Evolutionary conservation across 2,329 filamentous ascomycete species (phyloP).

Genomic region (Fusarium sterilihyphosum): DNA sequence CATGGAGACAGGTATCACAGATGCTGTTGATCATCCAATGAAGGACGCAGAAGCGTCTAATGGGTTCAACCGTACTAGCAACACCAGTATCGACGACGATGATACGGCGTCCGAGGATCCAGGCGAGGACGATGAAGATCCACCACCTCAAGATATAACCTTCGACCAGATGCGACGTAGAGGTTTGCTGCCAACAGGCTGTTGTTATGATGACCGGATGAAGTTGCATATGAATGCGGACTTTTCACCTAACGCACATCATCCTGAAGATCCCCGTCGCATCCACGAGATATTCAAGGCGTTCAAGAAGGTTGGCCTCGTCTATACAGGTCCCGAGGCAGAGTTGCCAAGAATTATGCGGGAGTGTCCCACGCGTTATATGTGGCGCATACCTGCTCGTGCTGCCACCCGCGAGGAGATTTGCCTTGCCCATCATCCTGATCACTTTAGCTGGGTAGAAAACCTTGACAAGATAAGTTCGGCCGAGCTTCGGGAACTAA

Average conservation of each 20-base stretch:
- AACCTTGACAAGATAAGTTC: slow-evolving; percentile 63
- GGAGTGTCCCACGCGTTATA: slow-evolving; percentile 67
- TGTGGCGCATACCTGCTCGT: slow-evolving; percentile 82
- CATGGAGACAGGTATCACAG: slow-evolving; percentile 48
- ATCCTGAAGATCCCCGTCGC: slow-evolving; percentile 92
- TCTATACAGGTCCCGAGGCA: slow-evolving; percentile 69
- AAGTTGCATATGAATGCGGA: slow-evolving; percentile 91
- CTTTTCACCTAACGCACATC: slow-evolving; percentile 77
- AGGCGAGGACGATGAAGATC: slow-evolving; percentile 49
- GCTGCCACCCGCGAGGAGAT: slow-evolving; percentile 84
- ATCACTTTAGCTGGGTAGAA: slow-evolving; percentile 83
- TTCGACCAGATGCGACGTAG: slow-evolving; percentile 53
- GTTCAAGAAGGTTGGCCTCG: slow-evolving; percentile 82
- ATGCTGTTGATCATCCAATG: slow-evolving; percentile 57
- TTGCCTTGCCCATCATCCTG: slow-evolving; percentile 77
- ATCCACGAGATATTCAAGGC: slow-evolving; percentile 94
- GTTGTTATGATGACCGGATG: slow-evolving; percentile 95
- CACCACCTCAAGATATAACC: slow-evolving; percentile 51
- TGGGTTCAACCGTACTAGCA: slow-evolving; percentile 29
- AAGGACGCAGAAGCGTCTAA: slow-evolving; percentile 50
- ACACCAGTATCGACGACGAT: slow-evolving; percentile 45
- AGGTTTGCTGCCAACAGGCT: slow-evolving; percentile 73
- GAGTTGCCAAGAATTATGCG: slow-evolving; percentile 63
- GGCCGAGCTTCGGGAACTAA: slow-evolving; percentile 74
- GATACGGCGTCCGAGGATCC: slow-evolving; percentile 49